Percentiles rank a stretch among this genome's conserved stretches.
Evolutionary conservation across 2,329 filamentous ascomycete genomes (phyloP).

Genomic region (Stagonosporopsis cucurbitacearum): DNA sequence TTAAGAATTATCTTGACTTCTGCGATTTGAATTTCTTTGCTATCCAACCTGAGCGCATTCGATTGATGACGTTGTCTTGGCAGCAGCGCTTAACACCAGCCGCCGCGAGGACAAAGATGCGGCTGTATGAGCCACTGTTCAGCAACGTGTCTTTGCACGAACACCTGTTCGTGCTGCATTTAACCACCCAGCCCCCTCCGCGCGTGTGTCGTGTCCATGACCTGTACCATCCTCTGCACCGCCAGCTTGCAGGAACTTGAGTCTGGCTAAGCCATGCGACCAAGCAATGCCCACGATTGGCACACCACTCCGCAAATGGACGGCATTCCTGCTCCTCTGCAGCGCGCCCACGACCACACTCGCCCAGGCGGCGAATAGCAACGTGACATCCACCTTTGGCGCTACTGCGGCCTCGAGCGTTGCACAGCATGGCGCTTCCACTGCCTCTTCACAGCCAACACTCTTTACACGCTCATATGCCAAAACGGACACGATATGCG

Average conservation of each 20-base stretch:
- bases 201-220: conserved; percentile 10
- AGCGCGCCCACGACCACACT: conserved; percentile 34
- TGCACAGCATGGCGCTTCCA: conserved; percentile 25
- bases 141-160: conserved; percentile 24
- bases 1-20: not conserved
- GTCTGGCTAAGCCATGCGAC: conserved; percentile 46
- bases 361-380: conserved; percentile 45
- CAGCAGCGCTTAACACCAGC: conserved; percentile 11
- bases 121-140: conserved; percentile 13
- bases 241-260: conserved; percentile 29
- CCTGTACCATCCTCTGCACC: conserved; percentile 16
- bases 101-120: conserved; percentile 9
- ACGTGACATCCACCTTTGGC: conserved; percentile 27
- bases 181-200: conserved; percentile 13
- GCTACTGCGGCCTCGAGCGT: conserved; percentile 35
- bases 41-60: not conserved
- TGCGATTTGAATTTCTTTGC: not conserved
- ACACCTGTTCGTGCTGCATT: conserved; percentile 29
- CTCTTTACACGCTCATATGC: conserved; percentile 25
- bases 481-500: conserved; percentile 52
- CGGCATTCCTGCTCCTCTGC: conserved; percentile 43
- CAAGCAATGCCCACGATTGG: conserved; percentile 50
- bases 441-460: conserved; percentile 20
- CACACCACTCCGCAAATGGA: conserved; percentile 48
- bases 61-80: conserved; percentile 15